Conservation (phyloP, 768 basidiomycete species). For the Suillus ampliporus region DNA sequence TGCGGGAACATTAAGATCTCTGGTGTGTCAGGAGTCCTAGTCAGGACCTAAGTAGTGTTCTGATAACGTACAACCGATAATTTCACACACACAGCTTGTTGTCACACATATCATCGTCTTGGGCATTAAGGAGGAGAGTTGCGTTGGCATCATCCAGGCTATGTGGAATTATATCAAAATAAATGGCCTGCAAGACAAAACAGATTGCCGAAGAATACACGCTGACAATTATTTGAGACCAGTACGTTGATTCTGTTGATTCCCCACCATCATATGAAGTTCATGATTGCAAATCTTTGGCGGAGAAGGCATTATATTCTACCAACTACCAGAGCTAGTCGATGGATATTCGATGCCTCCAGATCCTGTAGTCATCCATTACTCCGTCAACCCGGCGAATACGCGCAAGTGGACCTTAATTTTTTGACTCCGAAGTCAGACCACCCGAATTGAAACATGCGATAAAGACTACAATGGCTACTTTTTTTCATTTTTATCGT, state of each 20-base stretch:
- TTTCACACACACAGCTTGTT: no score
- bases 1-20: no score
- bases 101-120: no score
- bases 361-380: conserved; percentile 82
- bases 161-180: conserved; percentile 94
- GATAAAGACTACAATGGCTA: conserved; percentile 22
- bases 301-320: conserved; percentile 75
- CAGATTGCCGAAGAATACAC: conserved; percentile 71
- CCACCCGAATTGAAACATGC: conserved; percentile 3
- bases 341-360: conserved; percentile 79
- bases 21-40: no score
- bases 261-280: background rate
- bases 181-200: conserved; percentile 81
- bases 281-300: conserved; percentile 62
- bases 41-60: no score
- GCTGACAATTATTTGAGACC: conserved; percentile 70
- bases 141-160: conserved; percentile 82
- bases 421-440: conserved; percentile 18
- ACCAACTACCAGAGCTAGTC: conserved; percentile 82
- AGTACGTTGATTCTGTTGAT: conserved; percentile 43
- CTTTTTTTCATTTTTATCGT: conserved; percentile 11
- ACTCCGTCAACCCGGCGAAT: conserved; percentile 66
- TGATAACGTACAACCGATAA: no score
- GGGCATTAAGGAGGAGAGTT: conserved; percentile 83
- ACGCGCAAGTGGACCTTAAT: conserved; percentile 24